phyloP scores from a whole-genome alignment of 495 filamentous ascomycete species.

The Chaetomium fimeti region DNA sequence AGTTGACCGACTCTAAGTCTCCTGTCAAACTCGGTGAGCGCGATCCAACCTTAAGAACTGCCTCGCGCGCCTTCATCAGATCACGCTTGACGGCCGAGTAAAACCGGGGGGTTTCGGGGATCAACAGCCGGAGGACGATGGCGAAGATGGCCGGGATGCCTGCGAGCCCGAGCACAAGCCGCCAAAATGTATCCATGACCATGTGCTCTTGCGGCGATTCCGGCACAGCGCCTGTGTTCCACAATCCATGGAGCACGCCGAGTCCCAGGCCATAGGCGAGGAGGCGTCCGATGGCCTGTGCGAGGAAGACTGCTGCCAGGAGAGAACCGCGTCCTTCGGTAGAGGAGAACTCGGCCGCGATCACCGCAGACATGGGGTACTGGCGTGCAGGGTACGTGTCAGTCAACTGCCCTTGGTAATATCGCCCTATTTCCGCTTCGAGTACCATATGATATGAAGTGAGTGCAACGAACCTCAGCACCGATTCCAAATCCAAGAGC shows the following conservation, averaged over 20 bases:
- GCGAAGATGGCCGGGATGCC: background rate
- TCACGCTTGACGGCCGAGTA: background rate
- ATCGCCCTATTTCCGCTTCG: too few relatives aligned
- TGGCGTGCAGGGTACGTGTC: background rate
- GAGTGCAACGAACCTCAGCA: background rate
- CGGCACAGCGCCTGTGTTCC: background rate
- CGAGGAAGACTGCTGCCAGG: slow-evolving; percentile 2
- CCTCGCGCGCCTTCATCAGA: background rate
- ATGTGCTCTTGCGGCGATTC: background rate
- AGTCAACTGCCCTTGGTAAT: background rate
- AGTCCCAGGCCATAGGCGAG: slow-evolving; percentile 1
- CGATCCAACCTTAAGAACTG: slow-evolving; percentile 3
- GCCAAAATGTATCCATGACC: slow-evolving; percentile 1
- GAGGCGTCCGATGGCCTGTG: slow-evolving; percentile 1
- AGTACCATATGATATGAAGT: too few relatives aligned
- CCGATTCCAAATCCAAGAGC: slow-evolving; percentile 3
- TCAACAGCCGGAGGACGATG: slow-evolving; percentile 3
- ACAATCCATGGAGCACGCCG: background rate
- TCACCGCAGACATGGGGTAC: slow-evolving; percentile 7
- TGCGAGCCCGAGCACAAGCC: background rate
- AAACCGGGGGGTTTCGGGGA: slow-evolving; percentile 3
- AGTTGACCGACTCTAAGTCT: background rate
- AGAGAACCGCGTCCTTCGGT: background rate
- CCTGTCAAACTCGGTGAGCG: background rate
- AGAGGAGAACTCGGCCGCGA: slow-evolving; percentile 4